These are phyloP conservation scores for Neopestalotiopsis clavispora DNA, from an alignment of 2,329 filamentous ascomycete species.

Conservation along the genomic window DNA sequence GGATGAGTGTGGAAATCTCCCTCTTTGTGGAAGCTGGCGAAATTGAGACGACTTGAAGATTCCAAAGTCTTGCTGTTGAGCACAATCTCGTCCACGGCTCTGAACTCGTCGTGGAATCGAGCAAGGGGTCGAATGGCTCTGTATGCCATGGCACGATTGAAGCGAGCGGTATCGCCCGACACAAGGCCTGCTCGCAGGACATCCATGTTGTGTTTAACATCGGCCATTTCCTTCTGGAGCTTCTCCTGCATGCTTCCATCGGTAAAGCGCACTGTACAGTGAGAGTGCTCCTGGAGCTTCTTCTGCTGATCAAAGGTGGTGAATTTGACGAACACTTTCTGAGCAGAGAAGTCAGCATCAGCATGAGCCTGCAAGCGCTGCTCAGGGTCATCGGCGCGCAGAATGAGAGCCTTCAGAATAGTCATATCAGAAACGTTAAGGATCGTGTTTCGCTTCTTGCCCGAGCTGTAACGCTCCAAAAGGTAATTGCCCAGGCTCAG, in stretches of 20 bases:
- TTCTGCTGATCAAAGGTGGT: slow-evolving; percentile 24
- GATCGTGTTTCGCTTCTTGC: slow-evolving; percentile 43
- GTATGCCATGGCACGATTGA: slow-evolving; percentile 52
- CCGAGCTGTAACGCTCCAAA: slow-evolving; percentile 53
- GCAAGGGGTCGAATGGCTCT: slow-evolving; percentile 31
- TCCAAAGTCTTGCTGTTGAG: slow-evolving; percentile 31
- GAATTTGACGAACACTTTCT: slow-evolving; percentile 47
- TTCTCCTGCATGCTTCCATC: slow-evolving; percentile 16
- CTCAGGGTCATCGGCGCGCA: slow-evolving; percentile 29
- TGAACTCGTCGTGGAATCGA: slow-evolving; percentile 33
- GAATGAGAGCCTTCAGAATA: slow-evolving; percentile 58
- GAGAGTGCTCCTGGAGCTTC: slow-evolving; percentile 27
- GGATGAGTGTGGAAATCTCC: slow-evolving; percentile 31
- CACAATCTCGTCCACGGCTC: slow-evolving; percentile 34
- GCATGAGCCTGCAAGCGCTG: slow-evolving; percentile 56
- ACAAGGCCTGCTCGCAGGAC: slow-evolving; percentile 22
- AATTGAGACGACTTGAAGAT: slow-evolving; percentile 26
- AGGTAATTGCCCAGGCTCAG: slow-evolving; percentile 62
- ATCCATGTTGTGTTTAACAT: slow-evolving; percentile 25
- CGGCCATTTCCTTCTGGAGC: slow-evolving; percentile 21
- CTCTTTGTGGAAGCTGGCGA: slow-evolving; percentile 20
- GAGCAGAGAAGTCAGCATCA: slow-evolving; percentile 47
- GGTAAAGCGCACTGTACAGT: slow-evolving; percentile 26
- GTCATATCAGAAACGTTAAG: slow-evolving; percentile 53
- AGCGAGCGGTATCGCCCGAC: slow-evolving; percentile 23